These are phyloP conservation scores for Candida loeiensis DNA, from an alignment of 805 yeast genomes.

Conservation along the genomic window DNA sequence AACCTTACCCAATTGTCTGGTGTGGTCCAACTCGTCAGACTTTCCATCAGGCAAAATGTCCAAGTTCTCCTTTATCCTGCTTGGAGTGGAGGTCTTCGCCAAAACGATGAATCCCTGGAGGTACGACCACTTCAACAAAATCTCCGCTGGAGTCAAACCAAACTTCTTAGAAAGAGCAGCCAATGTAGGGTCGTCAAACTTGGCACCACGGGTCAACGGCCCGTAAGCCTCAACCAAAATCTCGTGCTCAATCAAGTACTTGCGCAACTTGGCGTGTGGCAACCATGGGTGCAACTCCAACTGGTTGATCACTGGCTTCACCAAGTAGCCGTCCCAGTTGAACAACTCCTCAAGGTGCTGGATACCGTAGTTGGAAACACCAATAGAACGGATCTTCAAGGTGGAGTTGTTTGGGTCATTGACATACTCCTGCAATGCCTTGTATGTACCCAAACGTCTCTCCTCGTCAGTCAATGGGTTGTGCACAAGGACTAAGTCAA, in stretches of 20 bases:
- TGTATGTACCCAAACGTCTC: conserved; percentile 59
- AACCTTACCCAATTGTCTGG: conserved; percentile 32
- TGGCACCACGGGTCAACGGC: conserved; percentile 67
- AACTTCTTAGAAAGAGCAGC: conserved; percentile 47
- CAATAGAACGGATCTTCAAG: conserved; percentile 35
- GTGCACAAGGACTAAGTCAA: conserved; percentile 45
- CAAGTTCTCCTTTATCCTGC: conserved; percentile 55
- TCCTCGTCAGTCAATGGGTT: conserved; percentile 38
- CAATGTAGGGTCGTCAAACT: conserved; percentile 53
- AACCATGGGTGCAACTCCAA: conserved; percentile 85
- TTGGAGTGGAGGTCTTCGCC: conserved; percentile 47
- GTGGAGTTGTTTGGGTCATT: conserved; percentile 33
- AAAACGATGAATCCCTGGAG: conserved; percentile 52
- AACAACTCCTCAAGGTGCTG: conserved; percentile 58
- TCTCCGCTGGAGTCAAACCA: conserved; percentile 54
- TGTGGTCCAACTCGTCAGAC: conserved; percentile 16
- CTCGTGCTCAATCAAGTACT: conserved; percentile 52
- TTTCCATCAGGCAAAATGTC: conserved; percentile 42
- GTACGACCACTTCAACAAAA: conserved; percentile 69
- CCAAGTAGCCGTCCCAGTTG: conserved; percentile 41
- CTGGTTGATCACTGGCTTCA: conserved; percentile 67
- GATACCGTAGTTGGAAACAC: conserved; percentile 31
- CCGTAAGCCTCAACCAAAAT: conserved; percentile 73
- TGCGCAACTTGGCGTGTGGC: conserved; percentile 61
- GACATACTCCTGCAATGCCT: conserved; percentile 72